These are phyloP conservation scores for Candolleomyces aberdarensis DNA, from an alignment of 768 basidiomycete genomes.

Conservation along the genomic window DNA sequence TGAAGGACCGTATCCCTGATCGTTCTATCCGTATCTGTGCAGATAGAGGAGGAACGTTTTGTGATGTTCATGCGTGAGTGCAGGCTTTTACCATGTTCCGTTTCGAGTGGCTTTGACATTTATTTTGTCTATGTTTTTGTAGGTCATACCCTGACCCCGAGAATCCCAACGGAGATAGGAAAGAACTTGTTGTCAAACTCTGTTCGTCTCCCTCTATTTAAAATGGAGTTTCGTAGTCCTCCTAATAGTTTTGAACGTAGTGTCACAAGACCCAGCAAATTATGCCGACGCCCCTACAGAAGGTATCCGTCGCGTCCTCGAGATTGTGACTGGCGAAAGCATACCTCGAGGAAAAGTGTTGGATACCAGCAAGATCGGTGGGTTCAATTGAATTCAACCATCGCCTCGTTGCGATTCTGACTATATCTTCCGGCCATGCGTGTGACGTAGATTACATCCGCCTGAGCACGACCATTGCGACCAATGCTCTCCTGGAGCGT, in stretches of 20 bases:
- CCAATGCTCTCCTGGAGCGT: slow-evolving; percentile 92
- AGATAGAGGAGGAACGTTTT: slow-evolving; percentile 91
- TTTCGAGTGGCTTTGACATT: background rate
- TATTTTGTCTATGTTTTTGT: slow-evolving; percentile 1
- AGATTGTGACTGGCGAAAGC: slow-evolving; percentile 64
- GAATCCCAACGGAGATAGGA: slow-evolving; percentile 47
- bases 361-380: slow-evolving; percentile 80
- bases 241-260: slow-evolving; percentile 31
- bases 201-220: slow-evolving; percentile 41
- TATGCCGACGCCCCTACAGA: slow-evolving; percentile 94
- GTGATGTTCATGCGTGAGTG: slow-evolving; percentile 80
- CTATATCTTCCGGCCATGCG: background rate
- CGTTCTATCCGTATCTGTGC: slow-evolving; percentile 82
- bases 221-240: background rate
- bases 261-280: slow-evolving; percentile 85
- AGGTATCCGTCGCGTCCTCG: slow-evolving; percentile 84
- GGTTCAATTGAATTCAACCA: slow-evolving; percentile 10
- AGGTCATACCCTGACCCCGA: slow-evolving; percentile 78
- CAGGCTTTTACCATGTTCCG: background rate
- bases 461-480: slow-evolving; percentile 92
- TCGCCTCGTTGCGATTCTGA: background rate
- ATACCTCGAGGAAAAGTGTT: slow-evolving; percentile 67
- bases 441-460: slow-evolving; percentile 74
- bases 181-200: slow-evolving; percentile 89
- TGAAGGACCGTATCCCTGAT: slow-evolving; percentile 48